Evolutionary conservation across 2,329 filamentous ascomycete species (phyloP), one percentile per base, ranked within the genome.

Genomic region (Penicillium sp.): DNA sequence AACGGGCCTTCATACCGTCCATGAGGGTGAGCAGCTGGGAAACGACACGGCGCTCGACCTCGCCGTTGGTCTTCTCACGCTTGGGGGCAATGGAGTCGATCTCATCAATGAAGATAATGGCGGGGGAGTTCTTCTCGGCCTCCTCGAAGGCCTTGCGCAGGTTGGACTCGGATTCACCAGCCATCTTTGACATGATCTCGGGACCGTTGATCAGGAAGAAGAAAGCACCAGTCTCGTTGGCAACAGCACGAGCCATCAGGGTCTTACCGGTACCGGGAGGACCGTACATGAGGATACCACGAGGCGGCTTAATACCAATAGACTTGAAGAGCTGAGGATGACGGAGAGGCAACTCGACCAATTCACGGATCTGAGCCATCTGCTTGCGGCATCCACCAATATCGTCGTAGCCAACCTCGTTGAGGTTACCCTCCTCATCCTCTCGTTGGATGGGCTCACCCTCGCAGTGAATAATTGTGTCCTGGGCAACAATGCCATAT

Each of bases 151-250:
- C 94, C 81, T 97, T 97, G 70, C 94, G 89, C 66, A 99, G 79
- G 77, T 97, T 97, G 59, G 93, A 97, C 78, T 97, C 94, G 58
- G 94, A 97, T 79, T 99, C 94, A 85, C 94, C 94, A 59, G 94
- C 94, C 94, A 97, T 97, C 86, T 97, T 97, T 58, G 93, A 97
- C 94, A 99, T 97, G 81, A 99, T 97, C 77, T 97, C 94, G 51
- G 94, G 94, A 64, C 94, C 93, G 79, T 97, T 97, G 85, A 99
- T 97, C 63, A 97, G 81, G 87, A 99, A 97, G 82, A 99, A 99
- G 83, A 97, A 97, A 48, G 93, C 93, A 70, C 94, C 94, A 34
- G 94, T 97, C 83, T 97, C 94, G 80, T 97, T 97, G 78, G 94
- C 94, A 55, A 99, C 94, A 63, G 94, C 94, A 78, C 94, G 91